Conservation (phyloP, 106 monocot species). For the Cymbidium sinense region DNA sequence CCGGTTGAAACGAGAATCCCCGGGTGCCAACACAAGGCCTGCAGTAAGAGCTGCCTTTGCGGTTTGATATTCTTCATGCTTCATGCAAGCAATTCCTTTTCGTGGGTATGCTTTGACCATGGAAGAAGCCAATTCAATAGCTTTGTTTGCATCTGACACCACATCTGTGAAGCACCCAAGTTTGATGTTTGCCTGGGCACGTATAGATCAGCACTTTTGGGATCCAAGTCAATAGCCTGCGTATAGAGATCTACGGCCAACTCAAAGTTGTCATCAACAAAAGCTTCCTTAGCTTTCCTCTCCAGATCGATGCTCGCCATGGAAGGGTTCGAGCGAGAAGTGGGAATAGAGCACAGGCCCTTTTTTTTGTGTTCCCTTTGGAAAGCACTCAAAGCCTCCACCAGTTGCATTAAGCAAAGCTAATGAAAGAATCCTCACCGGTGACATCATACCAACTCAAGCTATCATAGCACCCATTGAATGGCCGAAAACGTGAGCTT, state of each 20-base stretch:
- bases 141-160: conserved; percentile 83
- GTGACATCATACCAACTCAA: conserved; percentile 77
- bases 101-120: conserved; percentile 86
- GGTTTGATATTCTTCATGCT: conserved; percentile 88
- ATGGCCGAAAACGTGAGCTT: conserved; percentile 89
- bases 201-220: conserved; percentile 67
- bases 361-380: no score
- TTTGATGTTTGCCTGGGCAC: conserved; percentile 92
- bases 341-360: no score
- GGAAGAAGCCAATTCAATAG: conserved; percentile 78
- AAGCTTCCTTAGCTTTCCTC: conserved; percentile 77
- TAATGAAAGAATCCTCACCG: conserved; percentile 72
- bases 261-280: conserved; percentile 92
- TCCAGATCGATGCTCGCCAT: conserved; percentile 65
- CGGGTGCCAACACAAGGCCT: conserved; percentile 46
- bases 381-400: conserved; percentile 92
- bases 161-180: conserved; percentile 62
- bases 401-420: conserved; percentile 94
- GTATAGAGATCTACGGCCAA: conserved; percentile 75
- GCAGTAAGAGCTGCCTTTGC: conserved; percentile 75
- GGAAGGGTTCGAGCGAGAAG: no score
- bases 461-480: conserved; percentile 99
- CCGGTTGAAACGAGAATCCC: conserved; percentile 57
- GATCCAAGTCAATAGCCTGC: conserved; percentile 72
- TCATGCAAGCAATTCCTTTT: conserved; percentile 84